Conservation (phyloP, 2,329 filamentous ascomycete genomes). For the Pseudogymnoascus sp. region DNA sequence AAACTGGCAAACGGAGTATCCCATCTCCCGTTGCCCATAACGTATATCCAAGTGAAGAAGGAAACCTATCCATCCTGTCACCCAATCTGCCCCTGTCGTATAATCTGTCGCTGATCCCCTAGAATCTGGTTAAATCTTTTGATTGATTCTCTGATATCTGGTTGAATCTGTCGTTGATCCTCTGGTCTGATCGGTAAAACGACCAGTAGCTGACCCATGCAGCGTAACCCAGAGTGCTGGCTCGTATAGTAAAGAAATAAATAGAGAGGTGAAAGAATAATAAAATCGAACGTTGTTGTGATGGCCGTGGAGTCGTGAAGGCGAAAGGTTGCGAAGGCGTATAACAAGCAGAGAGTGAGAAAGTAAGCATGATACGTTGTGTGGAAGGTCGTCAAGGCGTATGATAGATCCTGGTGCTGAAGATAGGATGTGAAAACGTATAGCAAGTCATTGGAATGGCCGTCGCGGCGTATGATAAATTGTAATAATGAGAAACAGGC, state of each 20-base stretch:
- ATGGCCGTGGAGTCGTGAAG: not conserved
- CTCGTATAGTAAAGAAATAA: not conserved
- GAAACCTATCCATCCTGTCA: not conserved
- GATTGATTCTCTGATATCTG: not conserved
- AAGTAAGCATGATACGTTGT: not conserved
- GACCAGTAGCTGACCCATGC: not conserved
- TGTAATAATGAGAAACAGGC: not conserved
- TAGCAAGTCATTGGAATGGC: not conserved
- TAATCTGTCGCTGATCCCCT: not conserved
- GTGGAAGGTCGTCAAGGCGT: not conserved
- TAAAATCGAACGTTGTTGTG: not conserved
- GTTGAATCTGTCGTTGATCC: not conserved
- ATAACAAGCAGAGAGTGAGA: not conserved
- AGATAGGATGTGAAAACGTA: not conserved
- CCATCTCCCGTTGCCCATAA: not conserved
- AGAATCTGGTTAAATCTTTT: not conserved
- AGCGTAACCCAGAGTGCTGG: not conserved
- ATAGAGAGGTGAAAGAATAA: not conserved
- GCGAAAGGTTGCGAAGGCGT: not conserved
- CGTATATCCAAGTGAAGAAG: not conserved
- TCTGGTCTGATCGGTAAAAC: not conserved
- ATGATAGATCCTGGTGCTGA: not conserved
- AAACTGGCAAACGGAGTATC: not conserved
- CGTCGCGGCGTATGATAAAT: not conserved
- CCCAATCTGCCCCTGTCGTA: not conserved